phyloP scores from a whole-genome alignment of 202 grass and related monocot species.

The Panicum virgatum region DNA sequence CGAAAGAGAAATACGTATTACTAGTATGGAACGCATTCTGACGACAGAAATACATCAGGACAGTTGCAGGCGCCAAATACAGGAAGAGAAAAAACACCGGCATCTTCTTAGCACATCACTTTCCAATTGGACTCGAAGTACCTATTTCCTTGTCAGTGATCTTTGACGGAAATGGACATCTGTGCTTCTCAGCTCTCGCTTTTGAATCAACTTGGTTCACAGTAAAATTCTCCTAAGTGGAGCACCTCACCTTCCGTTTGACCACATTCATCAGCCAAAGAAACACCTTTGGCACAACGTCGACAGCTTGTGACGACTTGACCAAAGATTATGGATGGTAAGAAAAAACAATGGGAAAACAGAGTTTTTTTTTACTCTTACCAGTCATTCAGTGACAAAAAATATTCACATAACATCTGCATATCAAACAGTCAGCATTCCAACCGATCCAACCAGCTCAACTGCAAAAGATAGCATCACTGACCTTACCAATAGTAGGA shows the following conservation, averaged over 20 bases:
- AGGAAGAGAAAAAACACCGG: not conserved
- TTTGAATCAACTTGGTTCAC: conserved; percentile 34
- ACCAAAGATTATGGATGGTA: not conserved
- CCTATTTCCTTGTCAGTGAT: not conserved
- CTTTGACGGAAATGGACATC: conserved; percentile 35
- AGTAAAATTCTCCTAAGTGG: conserved; percentile 33
- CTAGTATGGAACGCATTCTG: not conserved
- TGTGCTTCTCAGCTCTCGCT: conserved; percentile 7
- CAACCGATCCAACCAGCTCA: not conserved
- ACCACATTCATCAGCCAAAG: conserved; percentile 21
- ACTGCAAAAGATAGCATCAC: not conserved
- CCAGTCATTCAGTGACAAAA: not conserved
- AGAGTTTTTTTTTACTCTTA: not conserved
- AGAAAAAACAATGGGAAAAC: not conserved
- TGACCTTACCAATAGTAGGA: not conserved
- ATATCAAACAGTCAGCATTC: not conserved
- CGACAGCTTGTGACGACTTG: conserved; percentile 18
- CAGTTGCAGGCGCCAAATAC: not conserved
- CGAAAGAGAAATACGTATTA: not conserved
- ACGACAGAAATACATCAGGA: not conserved
- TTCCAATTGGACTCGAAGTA: conserved; percentile 15
- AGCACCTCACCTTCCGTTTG: conserved; percentile 13
- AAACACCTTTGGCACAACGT: not conserved
- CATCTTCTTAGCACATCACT: conserved; percentile 9
- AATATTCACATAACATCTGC: not conserved